Base-by-base conservation (phyloP, 1,139 yeast genomes). In the Debaryomycetaceae sp. region DNA sequence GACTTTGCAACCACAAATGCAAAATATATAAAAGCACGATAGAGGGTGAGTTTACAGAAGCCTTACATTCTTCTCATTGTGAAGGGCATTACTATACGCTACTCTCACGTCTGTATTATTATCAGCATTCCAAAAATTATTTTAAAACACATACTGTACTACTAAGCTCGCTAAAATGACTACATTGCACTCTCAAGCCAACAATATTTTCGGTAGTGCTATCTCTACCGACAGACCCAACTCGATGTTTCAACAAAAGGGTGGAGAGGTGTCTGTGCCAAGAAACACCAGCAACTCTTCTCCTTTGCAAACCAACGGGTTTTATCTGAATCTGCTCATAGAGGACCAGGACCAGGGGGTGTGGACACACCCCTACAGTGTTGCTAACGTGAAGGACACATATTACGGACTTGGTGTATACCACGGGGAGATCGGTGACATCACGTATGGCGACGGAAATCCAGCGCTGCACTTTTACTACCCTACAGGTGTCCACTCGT, bases 351-450 rank as follows among this genome's bases (percentile, higher is more conserved):
- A 74, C 7, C 64, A 77, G 40, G 83, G 68, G 31, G 77, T 81
- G 1, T 87, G 85, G 82, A 79, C 90, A 0, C 88, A 83, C 55
- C 96, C 96, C 0, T 87, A 85, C 57, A 78, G 87, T 5, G 66
- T 87, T 9, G 77, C 72, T 62, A 49, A 50, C 36, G 37, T 48
- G 7, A 63, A 66, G 7, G 48, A 56, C 34, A 58, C 52, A 39
- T 57, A 57, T 48, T 68, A 65, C 55, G 87, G 87, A 6, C 64
- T 87, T 41, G 88, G 84, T 4, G 69, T 84, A 4, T 75, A 84
- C 24, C 87, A 85, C 52, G 76, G 81, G 1, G 65, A 69, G 5
- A 71, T 69, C 1, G 55, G 68, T 4, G 81, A 81, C 51, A 69
- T 77, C 42, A 90, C 82, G 1, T 81, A 68, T 58, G 95, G 89